phyloP scores from a whole-genome alignment of 2,329 filamentous ascomycete genomes.

The Arthroderma sp. region DNA sequence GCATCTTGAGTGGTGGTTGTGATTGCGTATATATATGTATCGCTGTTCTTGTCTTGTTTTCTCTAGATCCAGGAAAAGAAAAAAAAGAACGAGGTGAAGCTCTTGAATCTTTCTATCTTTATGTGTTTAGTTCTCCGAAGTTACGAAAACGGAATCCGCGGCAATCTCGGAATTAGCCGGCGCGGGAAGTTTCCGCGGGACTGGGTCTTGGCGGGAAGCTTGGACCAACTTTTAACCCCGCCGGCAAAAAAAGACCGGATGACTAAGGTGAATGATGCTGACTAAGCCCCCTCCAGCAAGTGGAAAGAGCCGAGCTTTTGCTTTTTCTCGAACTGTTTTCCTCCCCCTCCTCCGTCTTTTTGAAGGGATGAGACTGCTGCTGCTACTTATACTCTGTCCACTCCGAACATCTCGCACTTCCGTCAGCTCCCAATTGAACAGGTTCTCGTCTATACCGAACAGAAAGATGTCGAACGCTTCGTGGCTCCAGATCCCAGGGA shows the following conservation, averaged over 20 bases:
- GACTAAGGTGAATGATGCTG: no score
- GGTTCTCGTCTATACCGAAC: background rate
- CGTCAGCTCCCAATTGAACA: background rate
- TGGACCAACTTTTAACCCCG: background rate
- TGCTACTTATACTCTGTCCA: background rate
- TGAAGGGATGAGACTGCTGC: background rate
- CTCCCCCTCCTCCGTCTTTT: background rate
- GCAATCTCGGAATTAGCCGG: conserved; percentile 10
- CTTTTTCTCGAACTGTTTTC: background rate
- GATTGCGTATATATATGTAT: background rate
- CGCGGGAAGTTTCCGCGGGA: conserved; percentile 10
- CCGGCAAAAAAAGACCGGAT: background rate
- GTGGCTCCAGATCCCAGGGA: conserved; percentile 49
- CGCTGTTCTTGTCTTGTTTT: background rate
- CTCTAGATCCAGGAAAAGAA: background rate
- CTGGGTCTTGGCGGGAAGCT: background rate
- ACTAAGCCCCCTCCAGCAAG: conserved; percentile 1
- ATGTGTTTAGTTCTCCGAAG: no score
- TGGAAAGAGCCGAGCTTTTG: background rate
- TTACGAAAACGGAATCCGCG: background rate
- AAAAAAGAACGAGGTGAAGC: no score
- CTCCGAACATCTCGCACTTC: background rate
- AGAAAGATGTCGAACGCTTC: conserved; percentile 30
- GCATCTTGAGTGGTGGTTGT: conserved; percentile 41
- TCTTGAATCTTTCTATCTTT: background rate